Evolutionary conservation across 1,284 basidiomycete species (phyloP).

Genomic region (Ustilago bromivora): DNA sequence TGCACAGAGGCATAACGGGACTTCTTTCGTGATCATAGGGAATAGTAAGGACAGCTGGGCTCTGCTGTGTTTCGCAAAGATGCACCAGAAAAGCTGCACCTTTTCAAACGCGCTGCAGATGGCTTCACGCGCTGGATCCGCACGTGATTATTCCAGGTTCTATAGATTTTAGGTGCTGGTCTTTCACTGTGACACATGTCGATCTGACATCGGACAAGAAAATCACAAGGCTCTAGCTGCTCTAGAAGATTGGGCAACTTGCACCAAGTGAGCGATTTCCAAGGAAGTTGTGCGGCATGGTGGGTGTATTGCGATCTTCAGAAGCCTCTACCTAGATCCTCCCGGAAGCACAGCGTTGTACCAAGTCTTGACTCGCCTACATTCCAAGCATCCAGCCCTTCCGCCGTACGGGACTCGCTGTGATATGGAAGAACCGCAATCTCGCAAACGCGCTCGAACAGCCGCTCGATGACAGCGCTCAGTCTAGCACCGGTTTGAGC

Average conservation of each 20-base stretch:
- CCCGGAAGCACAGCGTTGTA: slow-evolving; percentile 57
- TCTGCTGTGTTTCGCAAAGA: slow-evolving; percentile 12
- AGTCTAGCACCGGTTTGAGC: slow-evolving; percentile 89
- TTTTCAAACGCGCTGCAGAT: slow-evolving; percentile 33
- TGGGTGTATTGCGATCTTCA: slow-evolving; percentile 2
- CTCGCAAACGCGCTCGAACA: slow-evolving; percentile 74
- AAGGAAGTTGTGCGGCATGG: not conserved
- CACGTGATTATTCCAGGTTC: slow-evolving; percentile 40
- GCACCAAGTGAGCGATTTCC: no score
- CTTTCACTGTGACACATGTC: not conserved
- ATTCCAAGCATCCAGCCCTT: slow-evolving; percentile 25
- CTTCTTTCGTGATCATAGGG: not conserved
- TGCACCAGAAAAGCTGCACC: slow-evolving; percentile 25
- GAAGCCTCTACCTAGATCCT: slow-evolving; percentile 49
- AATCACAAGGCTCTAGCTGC: not conserved
- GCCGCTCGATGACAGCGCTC: slow-evolving; percentile 80
- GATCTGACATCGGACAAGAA: not conserved
- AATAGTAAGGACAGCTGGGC: not conserved
- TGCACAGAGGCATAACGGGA: not conserved
- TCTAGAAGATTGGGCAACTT: no score
- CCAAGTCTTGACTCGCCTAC: slow-evolving; percentile 50
- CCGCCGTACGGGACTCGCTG: not conserved
- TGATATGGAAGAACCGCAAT: slow-evolving; percentile 60
- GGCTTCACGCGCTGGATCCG: slow-evolving; percentile 20
- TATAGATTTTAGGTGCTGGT: not conserved